phyloP scores from a whole-genome alignment of 805 yeast genomes.

The Teunomyces cretensis region DNA sequence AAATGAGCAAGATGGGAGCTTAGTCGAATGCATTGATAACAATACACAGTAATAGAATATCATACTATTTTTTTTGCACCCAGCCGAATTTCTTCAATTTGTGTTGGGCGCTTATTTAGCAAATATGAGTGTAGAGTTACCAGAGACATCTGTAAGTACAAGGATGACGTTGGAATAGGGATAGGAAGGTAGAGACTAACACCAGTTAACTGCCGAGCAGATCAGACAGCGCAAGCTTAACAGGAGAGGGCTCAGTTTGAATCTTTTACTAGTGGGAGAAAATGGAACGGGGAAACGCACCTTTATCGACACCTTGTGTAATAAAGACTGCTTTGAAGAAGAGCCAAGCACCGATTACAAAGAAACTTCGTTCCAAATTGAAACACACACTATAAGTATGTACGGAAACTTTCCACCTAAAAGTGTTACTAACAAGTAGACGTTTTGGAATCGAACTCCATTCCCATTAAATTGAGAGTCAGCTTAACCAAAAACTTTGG shows the following conservation, averaged over 20 bases:
- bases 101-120: not conserved
- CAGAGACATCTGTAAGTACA: constrained; percentile 1
- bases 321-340: constrained; percentile 6
- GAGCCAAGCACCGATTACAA: constrained; percentile 5
- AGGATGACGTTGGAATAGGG: too few relatives aligned
- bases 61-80: not conserved
- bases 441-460: constrained; percentile 7
- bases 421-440: constrained; percentile 5
- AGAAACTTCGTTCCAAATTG: constrained; percentile 8
- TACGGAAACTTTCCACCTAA: not conserved
- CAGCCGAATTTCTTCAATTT: not conserved
- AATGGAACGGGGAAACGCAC: constrained; percentile 65
- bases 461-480: constrained; percentile 18
- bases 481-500: constrained; percentile 26
- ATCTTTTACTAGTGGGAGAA: constrained; percentile 35
- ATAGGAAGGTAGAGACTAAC: not conserved
- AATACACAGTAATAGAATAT: not conserved
- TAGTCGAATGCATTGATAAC: constrained; percentile 2
- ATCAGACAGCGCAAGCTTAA: constrained; percentile 19
- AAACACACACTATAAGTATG: constrained; percentile 13
- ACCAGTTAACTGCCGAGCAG: constrained; percentile 18
- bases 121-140: not conserved
- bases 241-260: constrained; percentile 22
- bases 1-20: constrained; percentile 50
- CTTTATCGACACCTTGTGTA: constrained; percentile 70